Evolutionary conservation across 345 rosid genomes (phyloP), one percentile per base, ranked within the genome.

Genomic region (Linum trigynum): DNA sequence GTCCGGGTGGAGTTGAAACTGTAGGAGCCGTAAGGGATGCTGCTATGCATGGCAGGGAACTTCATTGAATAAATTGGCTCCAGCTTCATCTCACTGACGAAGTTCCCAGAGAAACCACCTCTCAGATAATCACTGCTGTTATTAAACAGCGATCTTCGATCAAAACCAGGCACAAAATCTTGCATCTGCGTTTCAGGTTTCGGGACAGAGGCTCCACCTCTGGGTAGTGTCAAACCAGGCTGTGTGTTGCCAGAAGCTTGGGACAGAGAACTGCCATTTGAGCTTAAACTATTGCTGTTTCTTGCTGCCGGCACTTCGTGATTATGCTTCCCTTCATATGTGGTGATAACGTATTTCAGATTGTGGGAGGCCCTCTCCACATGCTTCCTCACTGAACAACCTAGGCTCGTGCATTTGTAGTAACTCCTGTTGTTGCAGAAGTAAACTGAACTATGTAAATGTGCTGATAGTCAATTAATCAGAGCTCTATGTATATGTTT

Each of bases 291-390:
- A 50, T 67, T 84, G 76, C 85, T 86, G 77, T 79, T 94, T 41
- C 92, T 86, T 39, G 99, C 91, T 61, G 91, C 86, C 15, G 92
- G 92, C 50, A 84, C 82, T 69, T 79, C 89, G 71, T 86, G 89
- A 65, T 84, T 82, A 73, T 86, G 92, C 66, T 86, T 86, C 59
- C 89, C 92, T 51, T 84, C 92, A 0, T 86, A 86, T 15, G 89
- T 81, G 8, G 83, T 82, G 16, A 86, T 76, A 15, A 84, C 87
- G 63, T 55, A 82, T 67, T 86, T 84, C 48, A 82, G 72, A 69
- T 84, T 72, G 57, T 82, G 80, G 35, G 87, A 81, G 63, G 87
- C 92, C 74, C 91, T 83, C 74, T 86, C 91, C 61, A 86, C 85
- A 69, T 86, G 91, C 79, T 86, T 86, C 69, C 85, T 77, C 72